Evolutionary conservation across 1,284 basidiomycete species (phyloP), one percentile per base, ranked within the genome.

Genomic region (Irpex rosettiformis): DNA sequence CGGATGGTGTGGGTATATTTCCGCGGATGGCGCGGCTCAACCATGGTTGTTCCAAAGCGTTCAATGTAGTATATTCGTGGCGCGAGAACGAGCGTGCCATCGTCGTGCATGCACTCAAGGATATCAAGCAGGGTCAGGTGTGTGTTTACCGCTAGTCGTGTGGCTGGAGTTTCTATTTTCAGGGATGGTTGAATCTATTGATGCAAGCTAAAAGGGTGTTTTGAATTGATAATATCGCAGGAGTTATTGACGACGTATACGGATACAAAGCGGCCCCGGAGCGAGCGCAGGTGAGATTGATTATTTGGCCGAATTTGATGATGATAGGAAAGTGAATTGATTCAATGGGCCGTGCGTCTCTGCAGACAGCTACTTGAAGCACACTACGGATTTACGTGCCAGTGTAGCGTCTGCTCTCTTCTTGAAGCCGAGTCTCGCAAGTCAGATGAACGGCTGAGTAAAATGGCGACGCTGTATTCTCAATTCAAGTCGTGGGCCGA

Each of bases 31-130:
- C 84, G 8, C 73, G 85, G 48, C 63, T 87, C 57, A 88, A 88
- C 63, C 85, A 87, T 61, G 85, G 82, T 0, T 87, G 85, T 66
- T 80, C 84, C 3, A 75, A 77, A 56, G 82, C 83, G 7, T 86
- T 87, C 71, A 86, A 86, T 67, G 75, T 75, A 2, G 80, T 87
- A 11, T 87, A 87, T 65, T 75, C 75, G 1, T 87, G 80, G 78
- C 73, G 81, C 58, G 74, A 79, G 42, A 65, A 71, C 18, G 79
- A 83, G 60, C 68, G 69, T 6, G 68, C 69, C 3, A 63, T 85
- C 24, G 78, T 82, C 45, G 79, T 86, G 2, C 75, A 86, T 68
- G 84, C 85, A 7, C 64, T 87, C 56, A 83, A 80, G 64, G 69
- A 72, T 54, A 78, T 87, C 37, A 66, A 63, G 27, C 69, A 73